phyloP scores from a whole-genome alignment of 2,329 filamentous ascomycete genomes.

The Paecilomyces fulvus region DNA sequence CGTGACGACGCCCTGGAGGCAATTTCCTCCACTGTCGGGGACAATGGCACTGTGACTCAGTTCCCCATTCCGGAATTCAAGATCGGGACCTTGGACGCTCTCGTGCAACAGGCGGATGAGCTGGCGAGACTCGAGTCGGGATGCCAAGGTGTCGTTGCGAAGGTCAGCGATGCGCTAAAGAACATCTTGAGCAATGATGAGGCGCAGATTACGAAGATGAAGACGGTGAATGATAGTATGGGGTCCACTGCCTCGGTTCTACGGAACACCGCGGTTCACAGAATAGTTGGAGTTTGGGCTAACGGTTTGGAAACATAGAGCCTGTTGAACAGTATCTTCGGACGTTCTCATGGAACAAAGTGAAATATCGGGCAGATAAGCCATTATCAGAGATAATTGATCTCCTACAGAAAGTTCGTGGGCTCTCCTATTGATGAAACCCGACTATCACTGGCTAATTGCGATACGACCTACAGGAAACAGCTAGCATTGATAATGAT shows the following conservation, averaged over 20 bases:
- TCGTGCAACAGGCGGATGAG: constrained; percentile 95
- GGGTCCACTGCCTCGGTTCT: background rate
- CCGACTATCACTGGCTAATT: background rate
- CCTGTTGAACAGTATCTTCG: constrained; percentile 91
- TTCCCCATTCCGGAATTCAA: constrained; percentile 93
- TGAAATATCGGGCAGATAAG: constrained; percentile 92
- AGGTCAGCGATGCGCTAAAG: constrained; percentile 79
- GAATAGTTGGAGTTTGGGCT: background rate
- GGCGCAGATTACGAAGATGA: constrained; percentile 73
- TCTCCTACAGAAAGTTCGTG: constrained; percentile 69
- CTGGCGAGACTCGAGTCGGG: constrained; percentile 74
- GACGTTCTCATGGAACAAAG: constrained; percentile 92
- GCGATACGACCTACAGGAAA: constrained; percentile 51
- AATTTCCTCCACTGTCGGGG: constrained; percentile 62
- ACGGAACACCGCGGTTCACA: background rate
- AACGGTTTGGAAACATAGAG: constrained; percentile 46
- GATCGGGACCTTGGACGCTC: constrained; percentile 88
- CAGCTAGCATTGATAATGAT: constrained; percentile 87
- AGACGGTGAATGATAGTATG: constrained; percentile 90
- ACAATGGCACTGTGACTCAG: constrained; percentile 65
- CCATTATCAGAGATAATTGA: constrained; percentile 79
- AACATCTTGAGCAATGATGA: constrained; percentile 77
- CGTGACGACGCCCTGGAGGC: constrained; percentile 72
- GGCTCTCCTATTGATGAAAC: background rate
- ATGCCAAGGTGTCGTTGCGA: constrained; percentile 74